phyloP scores from a whole-genome alignment of 164 flowering plant species.

The Vitis labrusca region DNA sequence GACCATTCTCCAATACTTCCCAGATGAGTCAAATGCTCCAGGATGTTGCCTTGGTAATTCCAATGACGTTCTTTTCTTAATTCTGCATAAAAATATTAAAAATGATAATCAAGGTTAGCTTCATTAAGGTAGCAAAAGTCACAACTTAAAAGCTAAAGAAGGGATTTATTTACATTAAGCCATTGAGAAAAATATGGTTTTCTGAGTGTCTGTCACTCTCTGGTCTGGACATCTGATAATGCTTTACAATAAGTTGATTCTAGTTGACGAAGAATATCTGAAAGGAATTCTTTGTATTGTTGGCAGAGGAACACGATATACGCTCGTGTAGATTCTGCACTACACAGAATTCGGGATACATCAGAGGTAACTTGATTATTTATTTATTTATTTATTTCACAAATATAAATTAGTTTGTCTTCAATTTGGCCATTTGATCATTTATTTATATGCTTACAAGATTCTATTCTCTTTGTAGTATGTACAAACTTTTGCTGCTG shows the following conservation, averaged over 20 bases:
- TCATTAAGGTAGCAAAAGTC: too few species aligned
- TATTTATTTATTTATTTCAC: not conserved
- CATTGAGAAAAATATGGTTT: too few species aligned
- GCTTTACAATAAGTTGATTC: not conserved
- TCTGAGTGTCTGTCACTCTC: too few species aligned
- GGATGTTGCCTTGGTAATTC: conserved; percentile 89
- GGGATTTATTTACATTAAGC: too few species aligned
- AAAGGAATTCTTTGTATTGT: conserved; percentile 2
- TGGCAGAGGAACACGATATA: conserved; percentile 89
- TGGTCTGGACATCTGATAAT: too few species aligned
- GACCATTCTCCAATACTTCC: conserved; percentile 95
- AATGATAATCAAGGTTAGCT: not conserved
- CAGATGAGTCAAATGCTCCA: conserved; percentile 86
- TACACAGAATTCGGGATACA: conserved; percentile 77
- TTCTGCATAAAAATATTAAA: not conserved
- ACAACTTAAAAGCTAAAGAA: too few species aligned
- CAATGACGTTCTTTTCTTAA: conserved; percentile 3
- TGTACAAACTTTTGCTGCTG: conserved; percentile 80
- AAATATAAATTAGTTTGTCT: too few species aligned
- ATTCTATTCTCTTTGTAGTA: not conserved
- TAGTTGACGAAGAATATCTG: not conserved
- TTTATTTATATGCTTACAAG: not conserved
- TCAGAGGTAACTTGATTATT: conserved; percentile 64
- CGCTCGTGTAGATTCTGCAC: conserved; percentile 94
- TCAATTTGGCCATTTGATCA: not conserved